Evolutionary conservation across 257 asterid species (phyloP).

Genomic region (Fraxinus americana): DNA sequence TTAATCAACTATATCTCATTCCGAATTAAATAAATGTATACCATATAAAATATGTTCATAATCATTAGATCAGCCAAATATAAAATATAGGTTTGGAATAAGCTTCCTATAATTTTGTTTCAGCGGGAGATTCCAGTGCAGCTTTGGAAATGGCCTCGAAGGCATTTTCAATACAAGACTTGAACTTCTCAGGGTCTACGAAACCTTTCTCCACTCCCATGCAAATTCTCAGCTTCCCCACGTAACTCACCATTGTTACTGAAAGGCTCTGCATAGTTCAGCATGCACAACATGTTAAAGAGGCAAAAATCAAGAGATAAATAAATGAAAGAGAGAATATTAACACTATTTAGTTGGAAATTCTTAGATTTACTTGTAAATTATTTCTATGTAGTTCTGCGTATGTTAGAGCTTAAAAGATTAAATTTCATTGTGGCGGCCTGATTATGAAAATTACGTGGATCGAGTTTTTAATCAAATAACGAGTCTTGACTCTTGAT

Average conservation of each 20-base stretch:
- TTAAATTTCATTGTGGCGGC: no score
- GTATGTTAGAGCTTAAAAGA: no score
- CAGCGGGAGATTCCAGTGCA: slow-evolving; percentile 6
- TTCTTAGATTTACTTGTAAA: no score
- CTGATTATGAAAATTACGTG: no score
- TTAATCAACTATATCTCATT: no score
- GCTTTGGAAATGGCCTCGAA: slow-evolving; percentile 22
- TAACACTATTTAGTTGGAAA: no score
- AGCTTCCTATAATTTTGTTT: background rate
- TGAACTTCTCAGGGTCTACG: slow-evolving; percentile 25
- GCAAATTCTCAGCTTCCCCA: slow-evolving; percentile 30
- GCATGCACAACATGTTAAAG: background rate
- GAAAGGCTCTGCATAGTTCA: slow-evolving; percentile 28
- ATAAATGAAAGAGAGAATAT: background rate
- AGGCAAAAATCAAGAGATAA: background rate
- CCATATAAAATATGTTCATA: no score
- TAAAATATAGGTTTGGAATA: background rate
- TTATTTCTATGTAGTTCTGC: no score
- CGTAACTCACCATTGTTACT: slow-evolving; percentile 29
- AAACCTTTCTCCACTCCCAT: slow-evolving; percentile 32
- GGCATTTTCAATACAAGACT: slow-evolving; percentile 18
- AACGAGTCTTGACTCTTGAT: no score
- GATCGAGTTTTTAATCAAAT: no score
- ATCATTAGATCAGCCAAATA: no score
- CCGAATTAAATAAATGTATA: no score